These are phyloP conservation scores for Geranomyces michiganensis DNA, from an alignment of 192 early-diverging fungal species.

Conservation along the genomic window DNA sequence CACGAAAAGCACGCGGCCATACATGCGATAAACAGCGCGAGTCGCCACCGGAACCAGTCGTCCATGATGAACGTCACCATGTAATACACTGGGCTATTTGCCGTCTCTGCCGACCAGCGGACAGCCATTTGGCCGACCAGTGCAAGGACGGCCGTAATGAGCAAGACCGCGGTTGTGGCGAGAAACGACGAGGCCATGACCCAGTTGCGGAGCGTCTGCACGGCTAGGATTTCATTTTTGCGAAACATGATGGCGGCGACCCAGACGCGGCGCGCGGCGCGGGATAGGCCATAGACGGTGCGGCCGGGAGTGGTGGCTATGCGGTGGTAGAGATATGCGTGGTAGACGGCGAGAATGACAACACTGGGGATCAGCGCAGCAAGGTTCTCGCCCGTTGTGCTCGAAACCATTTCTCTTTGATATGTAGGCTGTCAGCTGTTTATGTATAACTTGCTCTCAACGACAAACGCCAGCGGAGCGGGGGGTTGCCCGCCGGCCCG, in stretches of 20 bases:
- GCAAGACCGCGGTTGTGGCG: conserved; percentile 37
- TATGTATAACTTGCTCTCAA: no score
- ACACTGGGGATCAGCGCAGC: conserved; percentile 20
- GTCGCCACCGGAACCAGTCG: conserved; percentile 12
- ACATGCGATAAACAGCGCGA: conserved; percentile 4
- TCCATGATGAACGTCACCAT: conserved; percentile 22
- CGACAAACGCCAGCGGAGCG: no score
- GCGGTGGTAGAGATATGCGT: conserved; percentile 32
- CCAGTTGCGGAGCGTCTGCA: conserved; percentile 48
- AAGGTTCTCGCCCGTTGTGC: conserved; percentile 27
- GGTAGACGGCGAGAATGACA: conserved; percentile 29
- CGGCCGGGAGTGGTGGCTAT: conserved; percentile 26
- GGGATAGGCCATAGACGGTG: conserved; percentile 46
- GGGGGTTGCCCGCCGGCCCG: no score
- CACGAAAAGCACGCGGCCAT: conserved; percentile 33
- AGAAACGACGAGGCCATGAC: conserved; percentile 49
- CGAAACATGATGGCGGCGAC: conserved; percentile 45
- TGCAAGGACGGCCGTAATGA: conserved; percentile 36
- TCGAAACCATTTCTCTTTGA: no score
- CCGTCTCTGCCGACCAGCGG: conserved; percentile 11
- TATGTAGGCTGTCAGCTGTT: no score
- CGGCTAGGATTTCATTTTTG: conserved; percentile 46
- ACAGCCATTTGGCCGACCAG: conserved; percentile 37
- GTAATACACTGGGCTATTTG: conserved; percentile 23
- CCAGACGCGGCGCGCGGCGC: conserved; percentile 38